phyloP scores from a whole-genome alignment of 192 early-diverging fungal genomes.

The Helicostylum pulchrum region DNA sequence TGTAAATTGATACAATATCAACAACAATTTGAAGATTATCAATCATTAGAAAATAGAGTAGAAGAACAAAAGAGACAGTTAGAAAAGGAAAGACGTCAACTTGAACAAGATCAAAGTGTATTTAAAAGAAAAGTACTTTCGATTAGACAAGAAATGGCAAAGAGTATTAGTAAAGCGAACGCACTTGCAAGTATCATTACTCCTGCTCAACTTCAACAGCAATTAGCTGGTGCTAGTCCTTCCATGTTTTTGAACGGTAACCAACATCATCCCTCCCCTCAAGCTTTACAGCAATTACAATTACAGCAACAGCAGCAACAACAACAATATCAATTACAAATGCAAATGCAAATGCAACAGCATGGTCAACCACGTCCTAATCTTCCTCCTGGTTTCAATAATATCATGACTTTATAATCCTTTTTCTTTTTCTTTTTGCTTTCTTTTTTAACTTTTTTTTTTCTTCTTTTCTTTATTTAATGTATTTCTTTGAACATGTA shows the following conservation, averaged over 20 bases:
- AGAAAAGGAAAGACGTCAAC: slow-evolving; percentile 59
- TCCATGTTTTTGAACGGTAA: slow-evolving; percentile 12
- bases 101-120: slow-evolving; percentile 54
- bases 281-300: slow-evolving; percentile 2
- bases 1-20: slow-evolving; percentile 77
- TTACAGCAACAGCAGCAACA: not conserved
- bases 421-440: no score
- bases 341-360: slow-evolving; percentile 16
- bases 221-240: slow-evolving; percentile 6
- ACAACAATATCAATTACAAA: slow-evolving; percentile 5
- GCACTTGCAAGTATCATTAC: slow-evolving; percentile 14
- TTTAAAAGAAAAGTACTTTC: slow-evolving; percentile 42
- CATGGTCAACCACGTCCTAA: not conserved
- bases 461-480: no score
- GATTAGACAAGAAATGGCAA: slow-evolving; percentile 1
- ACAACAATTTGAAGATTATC: slow-evolving; percentile 87
- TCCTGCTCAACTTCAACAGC: slow-evolving; percentile 24
- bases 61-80: slow-evolving; percentile 83
- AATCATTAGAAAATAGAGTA: slow-evolving; percentile 82
- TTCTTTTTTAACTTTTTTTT: no score
- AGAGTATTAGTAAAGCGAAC: not conserved
- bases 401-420: no score
- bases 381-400: no score
- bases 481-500: no score
- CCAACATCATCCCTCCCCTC: not conserved